Base-by-base conservation (phyloP, 305 asterid genomes). In the Rubia tinctorum region DNA sequence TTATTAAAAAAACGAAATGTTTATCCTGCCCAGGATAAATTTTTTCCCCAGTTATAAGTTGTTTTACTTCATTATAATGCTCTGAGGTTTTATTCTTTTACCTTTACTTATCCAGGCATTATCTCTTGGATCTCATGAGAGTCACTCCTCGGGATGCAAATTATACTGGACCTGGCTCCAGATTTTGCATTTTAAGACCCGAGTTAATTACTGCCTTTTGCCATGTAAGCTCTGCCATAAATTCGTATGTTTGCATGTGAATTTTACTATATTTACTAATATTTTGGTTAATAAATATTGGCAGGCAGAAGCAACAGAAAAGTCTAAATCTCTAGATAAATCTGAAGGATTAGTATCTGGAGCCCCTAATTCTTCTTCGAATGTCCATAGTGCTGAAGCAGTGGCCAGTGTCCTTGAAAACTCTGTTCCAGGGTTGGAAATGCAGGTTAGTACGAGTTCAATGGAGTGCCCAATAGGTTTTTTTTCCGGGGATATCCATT, bases 141-240 rank as follows among this genome's bases (percentile, higher is more conserved):
- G 93, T 86, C 86, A 93, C 98, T 80, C 98, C 98, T 72, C 97
- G 98, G 73, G 98, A 93, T 86, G 97, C 96, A 80, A 93, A 93
- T 79, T 88, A 83, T 77, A 87, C 74, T 18, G 96, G 93, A 69
- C 74, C 91, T 62, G 94, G 89, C 80, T 90, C 97, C 73, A 88
- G 91, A 84, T 93, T 90, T 87, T 90, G 95, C 82, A 90, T 91
- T 79, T 82, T 93, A 87, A 90, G 98, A 81, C 95, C 96, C 80
- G 98, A 93, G 74, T 86, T 93, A 79, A 86, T 90, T 70, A 80
- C 93, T 76, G 87, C 95, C 71, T 91, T 90, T 81, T 88, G 89
- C 86, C 89, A 87, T 81, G 98, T 93, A 78, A 86, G 90, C 69
- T 77, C 73, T 75, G 63, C 71, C 30, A 3, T 68, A 61, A 20